Evolutionary conservation across 495 filamentous ascomycete species (phyloP).

Genomic region (Penicillium salamii): DNA sequence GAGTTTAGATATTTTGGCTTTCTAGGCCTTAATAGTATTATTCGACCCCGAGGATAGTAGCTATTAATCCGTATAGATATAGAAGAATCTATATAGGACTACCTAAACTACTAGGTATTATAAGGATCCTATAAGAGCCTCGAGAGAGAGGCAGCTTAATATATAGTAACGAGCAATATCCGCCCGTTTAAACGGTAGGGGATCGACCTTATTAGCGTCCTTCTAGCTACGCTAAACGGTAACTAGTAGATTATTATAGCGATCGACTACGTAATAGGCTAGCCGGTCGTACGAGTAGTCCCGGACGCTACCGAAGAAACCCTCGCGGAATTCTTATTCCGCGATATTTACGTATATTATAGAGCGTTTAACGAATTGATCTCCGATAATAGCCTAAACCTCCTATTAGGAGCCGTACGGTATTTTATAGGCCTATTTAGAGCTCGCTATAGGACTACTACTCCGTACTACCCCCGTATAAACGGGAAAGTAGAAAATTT

Average conservation of each 20-base stretch:
- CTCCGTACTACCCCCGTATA: neutral
- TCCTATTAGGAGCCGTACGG: neutral
- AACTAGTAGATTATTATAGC: constrained; percentile 1
- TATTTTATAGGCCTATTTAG: neutral
- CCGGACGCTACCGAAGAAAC: neutral
- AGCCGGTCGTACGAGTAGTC: neutral
- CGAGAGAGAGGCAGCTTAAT: neutral
- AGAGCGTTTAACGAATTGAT: neutral
- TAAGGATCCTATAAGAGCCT: neutral
- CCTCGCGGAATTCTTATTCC: neutral
- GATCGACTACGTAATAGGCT: neutral
- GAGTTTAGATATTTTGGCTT: constrained; percentile 1
- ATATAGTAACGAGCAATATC: neutral
- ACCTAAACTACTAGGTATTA: constrained; percentile 1
- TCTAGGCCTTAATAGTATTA: neutral
- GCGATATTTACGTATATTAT: neutral
- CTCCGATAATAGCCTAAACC: neutral
- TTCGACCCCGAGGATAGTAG: neutral
- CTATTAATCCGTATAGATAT: neutral
- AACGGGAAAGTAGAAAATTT: constrained; percentile 1
- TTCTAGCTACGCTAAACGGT: neutral
- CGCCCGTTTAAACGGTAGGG: neutral
- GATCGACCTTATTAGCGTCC: neutral
- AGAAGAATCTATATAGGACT: neutral
- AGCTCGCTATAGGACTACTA: neutral